phyloP scores from a whole-genome alignment of 1,284 basidiomycete genomes.

The Tilletia walkeri region DNA sequence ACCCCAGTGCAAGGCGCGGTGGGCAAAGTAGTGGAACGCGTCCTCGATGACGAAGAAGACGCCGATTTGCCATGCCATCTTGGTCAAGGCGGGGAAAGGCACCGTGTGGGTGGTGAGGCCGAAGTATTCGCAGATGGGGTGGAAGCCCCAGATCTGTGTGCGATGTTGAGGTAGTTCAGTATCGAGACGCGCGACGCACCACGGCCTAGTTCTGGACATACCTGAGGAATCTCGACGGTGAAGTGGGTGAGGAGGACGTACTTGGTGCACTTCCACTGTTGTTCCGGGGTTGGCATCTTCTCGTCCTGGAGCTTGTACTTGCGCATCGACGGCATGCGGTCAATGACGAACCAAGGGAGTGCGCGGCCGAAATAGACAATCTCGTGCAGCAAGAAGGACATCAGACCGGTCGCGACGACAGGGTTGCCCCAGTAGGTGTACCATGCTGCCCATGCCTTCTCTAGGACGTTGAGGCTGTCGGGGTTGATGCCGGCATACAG shows the following conservation, averaged over 20 bases:
- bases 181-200: not conserved
- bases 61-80: slow-evolving; percentile 69
- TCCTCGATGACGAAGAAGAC: slow-evolving; percentile 97
- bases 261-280: slow-evolving; percentile 96
- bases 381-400: slow-evolving; percentile 92
- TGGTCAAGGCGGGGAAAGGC: slow-evolving; percentile 69
- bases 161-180: not conserved
- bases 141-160: slow-evolving; percentile 87
- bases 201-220: slow-evolving; percentile 36
- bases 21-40: slow-evolving; percentile 76
- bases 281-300: slow-evolving; percentile 74
- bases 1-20: slow-evolving; percentile 85
- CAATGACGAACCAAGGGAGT: slow-evolving; percentile 93
- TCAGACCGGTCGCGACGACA: slow-evolving; percentile 85
- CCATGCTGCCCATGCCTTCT: slow-evolving; percentile 57
- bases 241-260: slow-evolving; percentile 93
- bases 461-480: slow-evolving; percentile 40
- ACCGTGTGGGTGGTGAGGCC: slow-evolving; percentile 91
- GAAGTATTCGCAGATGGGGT: slow-evolving; percentile 82
- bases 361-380: slow-evolving; percentile 90
- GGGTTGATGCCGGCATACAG: slow-evolving; percentile 47
- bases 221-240: slow-evolving; percentile 81
- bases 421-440: slow-evolving; percentile 68
- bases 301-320: slow-evolving; percentile 84
- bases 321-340: slow-evolving; percentile 86